Percentiles rank a stretch among this genome's conserved stretches.
phyloP scores from a whole-genome alignment of 2,329 filamentous ascomycete genomes.

The Microcyclosporella mali region DNA sequence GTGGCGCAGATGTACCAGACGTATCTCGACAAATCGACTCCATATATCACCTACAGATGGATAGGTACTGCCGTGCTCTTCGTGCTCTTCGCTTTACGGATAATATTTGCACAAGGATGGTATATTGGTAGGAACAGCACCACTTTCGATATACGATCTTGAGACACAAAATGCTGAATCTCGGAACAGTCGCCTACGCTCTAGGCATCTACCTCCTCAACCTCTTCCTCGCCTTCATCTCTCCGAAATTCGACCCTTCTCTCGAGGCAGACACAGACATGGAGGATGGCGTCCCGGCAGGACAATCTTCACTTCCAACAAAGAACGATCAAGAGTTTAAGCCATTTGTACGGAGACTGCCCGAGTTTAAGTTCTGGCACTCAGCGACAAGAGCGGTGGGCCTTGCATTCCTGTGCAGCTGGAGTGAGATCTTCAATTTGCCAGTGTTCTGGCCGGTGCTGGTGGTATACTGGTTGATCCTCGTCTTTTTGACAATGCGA shows the following conservation, averaged over 20 bases:
- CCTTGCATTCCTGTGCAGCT: conserved; percentile 81
- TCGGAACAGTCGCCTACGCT: conserved; percentile 75
- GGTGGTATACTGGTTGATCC: conserved; percentile 97
- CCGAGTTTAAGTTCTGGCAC: conserved; percentile 99
- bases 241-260: conserved; percentile 97
- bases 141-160: too few species aligned
- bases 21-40: conserved; percentile 88
- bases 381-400: conserved; percentile 79
- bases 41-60: conserved; percentile 87
- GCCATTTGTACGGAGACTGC: conserved; percentile 89
- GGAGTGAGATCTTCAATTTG: conserved; percentile 91
- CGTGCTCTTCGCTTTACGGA: conserved; percentile 77
- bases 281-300: conserved; percentile 69
- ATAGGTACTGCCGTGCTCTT: conserved; percentile 70
- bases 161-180: conserved; percentile 7
- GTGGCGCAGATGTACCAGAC: conserved; percentile 78
- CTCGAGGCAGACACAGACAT: conserved; percentile 93
- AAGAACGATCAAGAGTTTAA: conserved; percentile 97
- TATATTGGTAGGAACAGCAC: conserved; percentile 83
- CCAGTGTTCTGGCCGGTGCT: conserved; percentile 98
- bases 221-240: conserved; percentile 96
- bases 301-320: conserved; percentile 69
- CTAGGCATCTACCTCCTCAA: conserved; percentile 98
- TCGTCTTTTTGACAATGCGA: conserved; percentile 95
- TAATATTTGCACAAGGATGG: conserved; percentile 92